phyloP scores from a whole-genome alignment of 306 rosid genomes.

The Erythrophleum fordii region DNA sequence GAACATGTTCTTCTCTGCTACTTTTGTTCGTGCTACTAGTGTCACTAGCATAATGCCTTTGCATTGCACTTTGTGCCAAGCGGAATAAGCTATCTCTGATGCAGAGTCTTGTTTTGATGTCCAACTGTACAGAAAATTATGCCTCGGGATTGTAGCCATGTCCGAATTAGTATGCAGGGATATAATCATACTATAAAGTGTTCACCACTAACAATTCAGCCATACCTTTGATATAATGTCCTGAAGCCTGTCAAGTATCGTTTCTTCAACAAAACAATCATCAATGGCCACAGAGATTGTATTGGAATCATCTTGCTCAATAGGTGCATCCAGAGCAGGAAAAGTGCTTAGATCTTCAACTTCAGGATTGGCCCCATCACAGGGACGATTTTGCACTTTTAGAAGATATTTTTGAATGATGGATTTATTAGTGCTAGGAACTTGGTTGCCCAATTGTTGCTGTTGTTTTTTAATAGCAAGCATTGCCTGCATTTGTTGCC shows the following conservation, averaged over 20 bases:
- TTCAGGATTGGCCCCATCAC: conserved; percentile 58
- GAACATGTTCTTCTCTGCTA: conserved; percentile 53
- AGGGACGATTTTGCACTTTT: conserved; percentile 57
- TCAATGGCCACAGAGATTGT: conserved; percentile 58
- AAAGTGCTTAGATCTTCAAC: conserved; percentile 59
- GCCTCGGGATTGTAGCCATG: conserved; percentile 53
- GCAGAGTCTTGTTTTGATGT: conserved; percentile 72
- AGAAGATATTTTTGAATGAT: conserved; percentile 45
- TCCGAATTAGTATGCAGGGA: conserved; percentile 44
- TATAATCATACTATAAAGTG: conserved; percentile 36
- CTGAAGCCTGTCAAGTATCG: conserved; percentile 71
- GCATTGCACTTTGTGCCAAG: conserved; percentile 83
- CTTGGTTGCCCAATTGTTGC: conserved; percentile 70
- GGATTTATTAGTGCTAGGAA: conserved; percentile 48
- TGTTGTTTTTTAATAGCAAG: conserved; percentile 91
- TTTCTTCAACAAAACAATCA: conserved; percentile 66
- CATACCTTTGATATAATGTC: conserved; percentile 78
- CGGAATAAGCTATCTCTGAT: conserved; percentile 91
- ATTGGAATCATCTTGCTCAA: conserved; percentile 76
- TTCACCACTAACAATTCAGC: conserved; percentile 40
- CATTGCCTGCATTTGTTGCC: conserved; percentile 97
- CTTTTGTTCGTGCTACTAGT: conserved; percentile 65
- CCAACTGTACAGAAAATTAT: conserved; percentile 76
- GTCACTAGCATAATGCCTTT: conserved; percentile 67
- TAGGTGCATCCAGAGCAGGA: conserved; percentile 55